These are phyloP conservation scores for Aspergillus ellipticus DNA, from an alignment of 495 filamentous ascomycete species.

Conservation along the genomic window DNA sequence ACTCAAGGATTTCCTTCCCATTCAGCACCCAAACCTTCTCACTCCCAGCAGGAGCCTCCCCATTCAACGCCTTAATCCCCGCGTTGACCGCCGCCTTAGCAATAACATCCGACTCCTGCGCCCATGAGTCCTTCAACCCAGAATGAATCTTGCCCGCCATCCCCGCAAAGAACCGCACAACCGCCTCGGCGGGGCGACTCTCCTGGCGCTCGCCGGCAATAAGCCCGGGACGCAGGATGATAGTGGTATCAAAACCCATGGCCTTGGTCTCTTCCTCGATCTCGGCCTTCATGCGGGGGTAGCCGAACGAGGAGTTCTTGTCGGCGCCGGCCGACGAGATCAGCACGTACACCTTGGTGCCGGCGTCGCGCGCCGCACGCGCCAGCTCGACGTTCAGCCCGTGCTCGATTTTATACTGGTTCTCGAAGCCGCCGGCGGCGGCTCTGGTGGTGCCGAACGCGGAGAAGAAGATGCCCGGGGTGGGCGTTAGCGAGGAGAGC, in stretches of 20 bases:
- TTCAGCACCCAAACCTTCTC: constrained; percentile 42
- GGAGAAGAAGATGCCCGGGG: constrained; percentile 60
- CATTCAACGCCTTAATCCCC: constrained; percentile 44
- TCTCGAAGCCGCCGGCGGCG: constrained; percentile 63
- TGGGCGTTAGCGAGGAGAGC: constrained; percentile 50
- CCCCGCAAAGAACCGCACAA: constrained; percentile 44
- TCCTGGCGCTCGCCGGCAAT: constrained; percentile 68
- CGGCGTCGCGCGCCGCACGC: constrained; percentile 58
- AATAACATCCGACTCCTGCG: constrained; percentile 73
- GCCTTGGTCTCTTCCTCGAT: constrained; percentile 71
- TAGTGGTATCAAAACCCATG: constrained; percentile 67
- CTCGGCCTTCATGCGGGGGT: constrained; percentile 73
- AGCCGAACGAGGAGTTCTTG: constrained; percentile 47
- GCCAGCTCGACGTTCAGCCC: constrained; percentile 70
- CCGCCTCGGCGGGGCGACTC: constrained; percentile 47
- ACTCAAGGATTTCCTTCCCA: constrained; percentile 35
- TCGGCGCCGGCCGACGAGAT: constrained; percentile 55
- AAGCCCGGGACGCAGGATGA: constrained; percentile 71
- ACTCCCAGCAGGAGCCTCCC: constrained; percentile 40
- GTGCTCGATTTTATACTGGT: constrained; percentile 74
- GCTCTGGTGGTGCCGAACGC: constrained; percentile 64
- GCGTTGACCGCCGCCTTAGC: constrained; percentile 64
- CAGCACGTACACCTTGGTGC: constrained; percentile 64
- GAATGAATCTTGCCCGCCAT: constrained; percentile 51
- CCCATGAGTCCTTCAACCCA: constrained; percentile 59